Conservation (phyloP, 1,284 basidiomycete genomes). For the Trametes polyzona region DNA sequence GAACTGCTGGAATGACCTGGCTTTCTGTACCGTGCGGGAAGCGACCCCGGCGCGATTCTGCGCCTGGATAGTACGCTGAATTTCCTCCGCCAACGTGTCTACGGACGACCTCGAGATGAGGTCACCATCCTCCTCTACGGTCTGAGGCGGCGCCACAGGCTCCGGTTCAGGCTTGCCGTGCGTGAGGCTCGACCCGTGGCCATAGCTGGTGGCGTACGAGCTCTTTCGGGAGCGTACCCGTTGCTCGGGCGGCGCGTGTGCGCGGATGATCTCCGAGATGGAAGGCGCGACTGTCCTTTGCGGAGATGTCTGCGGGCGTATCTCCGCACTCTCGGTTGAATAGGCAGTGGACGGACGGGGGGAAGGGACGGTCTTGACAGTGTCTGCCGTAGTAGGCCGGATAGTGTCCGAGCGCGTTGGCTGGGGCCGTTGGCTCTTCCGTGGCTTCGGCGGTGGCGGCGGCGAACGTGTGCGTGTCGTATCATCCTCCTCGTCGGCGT, state of each 20-base stretch:
- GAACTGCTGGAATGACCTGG: slow-evolving; percentile 52
- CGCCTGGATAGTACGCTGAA: slow-evolving; percentile 65
- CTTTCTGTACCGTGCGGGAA: slow-evolving; percentile 40
- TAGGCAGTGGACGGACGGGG: slow-evolving; percentile 10
- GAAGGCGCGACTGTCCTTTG: slow-evolving; percentile 61
- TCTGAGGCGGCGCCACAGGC: slow-evolving; percentile 45
- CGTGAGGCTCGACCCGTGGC: slow-evolving; percentile 37
- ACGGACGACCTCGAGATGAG: slow-evolving; percentile 76
- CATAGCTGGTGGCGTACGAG: slow-evolving; percentile 52
- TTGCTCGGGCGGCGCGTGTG: slow-evolving; percentile 62
- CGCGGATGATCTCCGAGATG: slow-evolving; percentile 83
- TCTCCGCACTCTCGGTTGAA: slow-evolving; percentile 7
- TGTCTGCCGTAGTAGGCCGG: slow-evolving; percentile 10
- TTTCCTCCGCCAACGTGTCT: slow-evolving; percentile 83
- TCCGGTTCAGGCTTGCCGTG: slow-evolving; percentile 20
- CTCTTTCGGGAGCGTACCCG: slow-evolving; percentile 50
- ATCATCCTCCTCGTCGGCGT: slow-evolving; percentile 49
- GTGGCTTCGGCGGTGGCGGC: slow-evolving; percentile 16
- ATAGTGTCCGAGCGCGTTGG: slow-evolving; percentile 17
- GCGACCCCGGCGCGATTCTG: slow-evolving; percentile 52
- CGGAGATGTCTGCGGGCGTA: slow-evolving; percentile 6
- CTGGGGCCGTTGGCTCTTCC: slow-evolving; percentile 12
- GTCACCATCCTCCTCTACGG: slow-evolving; percentile 61
- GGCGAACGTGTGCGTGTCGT: slow-evolving; percentile 14
- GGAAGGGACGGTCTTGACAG: slow-evolving; percentile 8